Evolutionary conservation across 768 basidiomycete species (phyloP).

Genomic region (Mrakia frigida): DNA sequence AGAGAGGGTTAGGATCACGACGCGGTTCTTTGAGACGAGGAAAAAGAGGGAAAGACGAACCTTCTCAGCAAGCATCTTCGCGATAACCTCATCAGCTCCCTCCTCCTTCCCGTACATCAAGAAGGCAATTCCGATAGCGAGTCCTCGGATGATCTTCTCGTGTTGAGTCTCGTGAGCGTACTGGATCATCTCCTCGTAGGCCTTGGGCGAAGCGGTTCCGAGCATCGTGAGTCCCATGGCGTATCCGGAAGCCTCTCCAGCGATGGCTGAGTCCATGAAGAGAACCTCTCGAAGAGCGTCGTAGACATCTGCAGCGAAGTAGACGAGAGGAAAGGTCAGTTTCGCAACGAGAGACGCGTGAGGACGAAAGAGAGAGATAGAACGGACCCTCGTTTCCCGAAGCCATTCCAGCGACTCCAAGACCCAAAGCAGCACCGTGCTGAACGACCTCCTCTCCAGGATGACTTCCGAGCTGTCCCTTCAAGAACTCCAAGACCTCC

Average conservation of each 20-base stretch:
- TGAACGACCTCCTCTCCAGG: slow-evolving; percentile 73
- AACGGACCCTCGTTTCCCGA: slow-evolving; percentile 62
- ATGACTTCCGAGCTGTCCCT: slow-evolving; percentile 67
- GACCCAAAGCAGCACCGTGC: slow-evolving; percentile 91
- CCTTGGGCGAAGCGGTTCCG: slow-evolving; percentile 74
- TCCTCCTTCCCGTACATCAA: slow-evolving; percentile 90
- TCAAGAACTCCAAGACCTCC: slow-evolving; percentile 54
- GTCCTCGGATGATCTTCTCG: slow-evolving; percentile 96
- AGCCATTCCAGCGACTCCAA: slow-evolving; percentile 95
- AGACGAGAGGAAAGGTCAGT: background rate
- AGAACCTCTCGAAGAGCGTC: slow-evolving; percentile 83
- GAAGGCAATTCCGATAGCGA: slow-evolving; percentile 87
- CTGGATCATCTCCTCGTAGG: slow-evolving; percentile 87
- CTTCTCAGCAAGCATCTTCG: slow-evolving; percentile 74
- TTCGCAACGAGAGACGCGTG: too few species aligned
- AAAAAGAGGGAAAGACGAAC: slow-evolving; percentile 46
- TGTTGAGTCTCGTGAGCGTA: slow-evolving; percentile 97
- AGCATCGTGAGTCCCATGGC: slow-evolving; percentile 98
- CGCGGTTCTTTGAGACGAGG: background rate
- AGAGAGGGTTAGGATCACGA: background rate
- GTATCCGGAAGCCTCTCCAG: slow-evolving; percentile 92
- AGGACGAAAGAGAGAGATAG: background rate
- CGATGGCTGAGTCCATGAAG: slow-evolving; percentile 90
- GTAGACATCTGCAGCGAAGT: slow-evolving; percentile 61
- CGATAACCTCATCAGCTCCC: slow-evolving; percentile 79